Evolutionary conservation across 257 asterid species (phyloP), one percentile per base, ranked within the genome.

Genomic region (Solanum corneliomulleri): DNA sequence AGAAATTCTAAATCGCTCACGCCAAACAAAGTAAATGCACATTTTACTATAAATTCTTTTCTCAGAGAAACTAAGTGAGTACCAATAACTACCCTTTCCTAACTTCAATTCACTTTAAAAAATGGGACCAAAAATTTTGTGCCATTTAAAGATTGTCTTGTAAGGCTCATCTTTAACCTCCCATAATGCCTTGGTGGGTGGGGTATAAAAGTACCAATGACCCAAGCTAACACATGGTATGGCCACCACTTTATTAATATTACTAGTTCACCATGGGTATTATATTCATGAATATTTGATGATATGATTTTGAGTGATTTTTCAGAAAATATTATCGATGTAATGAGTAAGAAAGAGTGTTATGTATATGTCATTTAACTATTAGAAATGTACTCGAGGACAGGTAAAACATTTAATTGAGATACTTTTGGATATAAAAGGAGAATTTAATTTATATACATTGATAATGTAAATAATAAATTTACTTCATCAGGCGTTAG

Each of bases 141-240:
- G 64, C 87, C 75, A 52, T 72, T 60, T 45, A 49, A 25, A 86
- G 31, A 86, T 60, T 56, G 37, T 70, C 44, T 27, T 71, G 82
- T 70, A 81, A 81, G 85, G 37, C 89, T 44, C 84, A 60, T 29
- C 76, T 86, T 87, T 85, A 85, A 89, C 91, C 68, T 80, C 83
- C 87, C 15, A 23, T 76, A 13, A 44, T 83, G 64, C 69, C 44
- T 18, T 37, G 81, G 45, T 27, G 85, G 11, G 37, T 47, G 66
- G 5, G 27, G 21, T 44, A 77, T 56, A 56, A 72, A 68, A 81
- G 49, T 35, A 78, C 3, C 35, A 62, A 82, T 72, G 31, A 82
- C 81, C 84, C 76, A 64, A 33, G 20, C 66, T 20, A 86, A 37
- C 89, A 87, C 89, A 83, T 89, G 90, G 89, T 76, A 62, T 62